phyloP scores from a whole-genome alignment of 768 basidiomycete genomes.

The Tulasnella sp. region DNA sequence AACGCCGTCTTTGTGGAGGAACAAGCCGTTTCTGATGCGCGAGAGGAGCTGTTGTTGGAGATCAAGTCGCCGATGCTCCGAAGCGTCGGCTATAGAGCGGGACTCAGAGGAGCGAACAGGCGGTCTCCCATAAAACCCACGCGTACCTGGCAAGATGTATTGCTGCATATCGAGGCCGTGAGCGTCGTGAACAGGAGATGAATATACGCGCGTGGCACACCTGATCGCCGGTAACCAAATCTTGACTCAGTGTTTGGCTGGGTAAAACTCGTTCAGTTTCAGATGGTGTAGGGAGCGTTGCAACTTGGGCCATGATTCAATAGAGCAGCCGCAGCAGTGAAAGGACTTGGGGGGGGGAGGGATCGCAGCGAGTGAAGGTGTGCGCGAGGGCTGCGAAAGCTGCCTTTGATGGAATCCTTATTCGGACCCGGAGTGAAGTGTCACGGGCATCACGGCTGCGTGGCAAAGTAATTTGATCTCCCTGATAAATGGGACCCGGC shows the following conservation, averaged over 20 bases:
- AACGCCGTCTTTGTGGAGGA: background rate
- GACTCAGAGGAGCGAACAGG: background rate
- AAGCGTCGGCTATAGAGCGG: background rate
- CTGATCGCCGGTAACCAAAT: background rate
- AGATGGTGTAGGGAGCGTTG: background rate
- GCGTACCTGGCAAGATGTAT: background rate
- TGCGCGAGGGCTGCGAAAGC: background rate
- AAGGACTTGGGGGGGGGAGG: background rate
- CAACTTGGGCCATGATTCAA: background rate
- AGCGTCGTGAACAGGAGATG: background rate
- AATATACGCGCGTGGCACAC: background rate
- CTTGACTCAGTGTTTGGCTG: background rate
- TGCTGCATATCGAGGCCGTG: background rate
- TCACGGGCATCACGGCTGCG: background rate
- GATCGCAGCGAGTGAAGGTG: background rate
- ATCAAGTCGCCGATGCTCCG: background rate
- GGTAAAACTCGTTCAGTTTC: background rate
- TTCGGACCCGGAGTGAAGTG: background rate
- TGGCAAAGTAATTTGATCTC: background rate
- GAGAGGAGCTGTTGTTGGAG: background rate
- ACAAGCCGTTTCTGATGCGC: background rate
- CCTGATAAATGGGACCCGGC: background rate
- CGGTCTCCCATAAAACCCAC: background rate
- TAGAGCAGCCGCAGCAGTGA: background rate
- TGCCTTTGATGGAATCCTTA: background rate